Conservation (phyloP, 139 green algal genomes). For the Spirogloea muscicola region DNA sequence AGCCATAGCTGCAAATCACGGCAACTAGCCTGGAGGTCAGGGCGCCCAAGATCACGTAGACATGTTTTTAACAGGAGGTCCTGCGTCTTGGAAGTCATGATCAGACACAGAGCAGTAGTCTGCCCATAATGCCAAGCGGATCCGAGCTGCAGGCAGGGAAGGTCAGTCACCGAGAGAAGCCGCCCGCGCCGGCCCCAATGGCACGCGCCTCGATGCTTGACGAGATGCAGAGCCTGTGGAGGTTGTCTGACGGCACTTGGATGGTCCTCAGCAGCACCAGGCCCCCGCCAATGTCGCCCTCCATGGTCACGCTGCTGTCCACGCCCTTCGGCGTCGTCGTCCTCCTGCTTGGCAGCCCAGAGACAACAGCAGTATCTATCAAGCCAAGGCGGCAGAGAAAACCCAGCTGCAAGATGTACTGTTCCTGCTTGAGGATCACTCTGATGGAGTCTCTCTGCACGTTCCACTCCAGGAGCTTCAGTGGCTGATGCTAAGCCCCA, state of each 20-base stretch:
- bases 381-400: background rate
- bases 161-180: constrained; percentile 20
- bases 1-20: too few species aligned
- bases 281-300: constrained; percentile 13
- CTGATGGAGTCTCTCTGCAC: background rate
- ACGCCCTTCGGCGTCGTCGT: too few species aligned
- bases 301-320: constrained; percentile 3
- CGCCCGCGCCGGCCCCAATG: constrained; percentile 15
- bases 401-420: background rate
- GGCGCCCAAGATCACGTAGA: too few species aligned
- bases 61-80: too few species aligned
- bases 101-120: too few species aligned
- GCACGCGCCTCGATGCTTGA: constrained; percentile 5
- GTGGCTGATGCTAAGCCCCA: background rate
- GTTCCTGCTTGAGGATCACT: background rate
- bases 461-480: background rate
- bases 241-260: background rate
- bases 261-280: constrained; percentile 11
- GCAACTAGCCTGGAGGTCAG: too few species aligned
- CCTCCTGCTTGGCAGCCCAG: too few species aligned
- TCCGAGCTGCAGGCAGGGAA: too few species aligned
- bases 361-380: background rate
- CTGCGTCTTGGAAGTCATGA: too few species aligned
- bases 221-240: background rate
- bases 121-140: too few species aligned